Base-by-base conservation (phyloP, 2,329 filamentous ascomycete species). In the Arthroderma sp. region DNA sequence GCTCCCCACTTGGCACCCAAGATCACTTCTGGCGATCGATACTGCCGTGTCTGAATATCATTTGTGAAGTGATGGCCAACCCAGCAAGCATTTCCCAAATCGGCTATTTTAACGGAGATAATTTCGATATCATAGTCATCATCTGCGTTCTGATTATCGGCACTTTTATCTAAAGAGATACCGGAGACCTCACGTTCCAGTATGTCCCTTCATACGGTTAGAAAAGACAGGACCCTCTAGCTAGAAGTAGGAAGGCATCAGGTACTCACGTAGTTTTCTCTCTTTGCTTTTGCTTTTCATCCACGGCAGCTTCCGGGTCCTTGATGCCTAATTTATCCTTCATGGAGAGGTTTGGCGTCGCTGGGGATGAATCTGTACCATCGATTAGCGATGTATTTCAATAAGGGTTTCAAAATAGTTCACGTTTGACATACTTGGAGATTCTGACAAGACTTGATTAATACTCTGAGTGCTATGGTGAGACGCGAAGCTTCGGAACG, bases 21-120 rank as follows among this genome's bases (percentile, higher is more conserved):
- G 49, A 98, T 96, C 46, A 98, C 91, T 66, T 98, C 91, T 1
- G 91, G 91, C 1, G 91, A 96, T 46, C 91, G 77, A 65, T 98
- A 98, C 66, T 98, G 91, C 57, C 91, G 77, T 6, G 91, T 98
- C 63, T 98, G 91, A 57, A 98, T 98, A 62, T 98, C 91, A 61
- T 98, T 95, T 59, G 91, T 98, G 67, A 98, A 98, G 66, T 98
- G 91, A 61, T 98, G 91, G 52, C 87, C 87, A 29, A 94, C 88
- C 91, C 91, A 98, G 70, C 91, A 98, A 15, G 91, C 91, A 62
- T 98, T 98, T 48, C 91, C 91, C 45, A 98, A 72, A 70, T 98
- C 91, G 36, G 91, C 91, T 69, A 98, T 98, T 70, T 98, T 98
- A 63, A 98, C 91, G 31, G 89, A 95, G 56, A 98, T 96, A 52